phyloP scores from a whole-genome alignment of 352 stramenopile genomes.

The Phytophthora niederhauseri region DNA sequence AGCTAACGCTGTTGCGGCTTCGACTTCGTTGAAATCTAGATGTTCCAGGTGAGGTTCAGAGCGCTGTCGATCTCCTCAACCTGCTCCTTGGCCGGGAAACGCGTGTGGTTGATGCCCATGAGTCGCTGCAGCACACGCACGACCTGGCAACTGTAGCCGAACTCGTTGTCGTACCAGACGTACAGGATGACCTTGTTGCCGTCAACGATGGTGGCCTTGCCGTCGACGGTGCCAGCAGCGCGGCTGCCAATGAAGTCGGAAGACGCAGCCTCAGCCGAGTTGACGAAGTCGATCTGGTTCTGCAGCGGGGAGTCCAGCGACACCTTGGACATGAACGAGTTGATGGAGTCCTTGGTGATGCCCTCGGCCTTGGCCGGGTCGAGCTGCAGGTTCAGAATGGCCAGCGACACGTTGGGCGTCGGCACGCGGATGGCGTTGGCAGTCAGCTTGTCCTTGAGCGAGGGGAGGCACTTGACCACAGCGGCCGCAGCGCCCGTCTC shows the following conservation, averaged over 20 bases:
- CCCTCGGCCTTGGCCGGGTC: constrained; percentile 72
- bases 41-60: constrained; percentile 55
- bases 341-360: constrained; percentile 75
- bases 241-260: constrained; percentile 87
- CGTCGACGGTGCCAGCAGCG: constrained; percentile 76
- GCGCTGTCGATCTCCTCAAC: constrained; percentile 71
- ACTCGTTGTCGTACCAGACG: constrained; percentile 94
- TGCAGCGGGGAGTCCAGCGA: constrained; percentile 86
- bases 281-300: constrained; percentile 91
- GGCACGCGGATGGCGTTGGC: constrained; percentile 99
- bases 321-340: constrained; percentile 78
- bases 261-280: constrained; percentile 83
- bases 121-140: constrained; percentile 82
- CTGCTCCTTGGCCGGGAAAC: constrained; percentile 73
- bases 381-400: constrained; percentile 96
- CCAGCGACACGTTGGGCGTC: constrained; percentile 98
- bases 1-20: neutral
- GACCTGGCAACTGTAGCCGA: constrained; percentile 90
- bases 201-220: constrained; percentile 85
- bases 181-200: constrained; percentile 89
- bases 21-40: constrained; percentile 33
- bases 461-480: constrained; percentile 92
- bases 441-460: constrained; percentile 97
- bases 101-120: constrained; percentile 75
- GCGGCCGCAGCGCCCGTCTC: constrained; percentile 84